A percentile compares a stretch with the other conserved stretches of the same genome.
These are phyloP conservation scores for Chaetoceros muelleri DNA, from an alignment of 108 stramenopile genomes.

Conservation along the genomic window DNA sequence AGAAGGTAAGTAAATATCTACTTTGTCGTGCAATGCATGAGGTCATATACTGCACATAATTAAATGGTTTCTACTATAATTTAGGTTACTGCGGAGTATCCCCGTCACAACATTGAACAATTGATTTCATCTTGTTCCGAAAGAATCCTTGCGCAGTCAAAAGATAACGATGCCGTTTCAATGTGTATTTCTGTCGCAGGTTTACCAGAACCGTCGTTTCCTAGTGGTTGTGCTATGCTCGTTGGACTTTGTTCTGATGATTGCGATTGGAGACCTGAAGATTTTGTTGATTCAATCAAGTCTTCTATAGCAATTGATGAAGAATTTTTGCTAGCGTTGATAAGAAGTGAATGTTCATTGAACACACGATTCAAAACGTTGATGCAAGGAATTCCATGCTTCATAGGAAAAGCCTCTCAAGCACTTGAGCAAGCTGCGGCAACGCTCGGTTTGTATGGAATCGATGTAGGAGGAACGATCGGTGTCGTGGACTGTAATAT, in stretches of 20 bases:
- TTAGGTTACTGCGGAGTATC: no score
- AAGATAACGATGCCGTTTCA: no score
- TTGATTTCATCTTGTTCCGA: no score
- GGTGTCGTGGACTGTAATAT: conserved; percentile 68
- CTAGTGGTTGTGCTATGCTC: conserved; percentile 42
- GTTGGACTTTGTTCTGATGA: conserved; percentile 44
- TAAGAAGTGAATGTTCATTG: conserved; percentile 33
- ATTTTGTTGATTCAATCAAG: conserved; percentile 24
- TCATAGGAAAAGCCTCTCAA: conserved; percentile 49
- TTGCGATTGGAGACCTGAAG: conserved; percentile 52
- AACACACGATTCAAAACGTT: conserved; percentile 54
- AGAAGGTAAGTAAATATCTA: no score
- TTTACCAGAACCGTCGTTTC: conserved; percentile 4
- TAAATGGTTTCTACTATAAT: no score
- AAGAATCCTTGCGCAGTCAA: no score
- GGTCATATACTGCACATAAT: no score
- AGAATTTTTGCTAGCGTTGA: conserved; percentile 12
- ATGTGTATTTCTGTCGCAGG: conserved; percentile 7
- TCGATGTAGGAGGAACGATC: conserved; percentile 50
- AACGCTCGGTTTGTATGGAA: conserved; percentile 19
- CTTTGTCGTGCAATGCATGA: no score
- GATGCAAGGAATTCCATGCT: conserved; percentile 44
- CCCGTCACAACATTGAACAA: no score
- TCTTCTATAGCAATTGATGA: conserved; percentile 20
- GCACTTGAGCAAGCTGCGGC: conserved; percentile 22